Evolutionary conservation across 768 basidiomycete species (phyloP).

Genomic region (Grammothele lineata): DNA sequence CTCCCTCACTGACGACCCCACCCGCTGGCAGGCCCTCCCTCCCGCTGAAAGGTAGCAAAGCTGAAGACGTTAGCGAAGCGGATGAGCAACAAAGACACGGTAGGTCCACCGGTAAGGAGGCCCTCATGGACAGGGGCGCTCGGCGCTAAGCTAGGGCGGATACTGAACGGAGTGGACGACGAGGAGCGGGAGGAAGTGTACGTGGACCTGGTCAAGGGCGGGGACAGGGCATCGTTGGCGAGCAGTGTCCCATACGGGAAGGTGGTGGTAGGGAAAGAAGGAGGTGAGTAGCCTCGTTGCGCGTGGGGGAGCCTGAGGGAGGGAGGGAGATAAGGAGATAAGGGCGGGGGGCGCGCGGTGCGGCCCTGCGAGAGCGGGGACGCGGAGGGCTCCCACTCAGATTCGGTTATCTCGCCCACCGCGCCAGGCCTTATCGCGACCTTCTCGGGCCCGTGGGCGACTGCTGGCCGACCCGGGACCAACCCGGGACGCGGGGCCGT

Average conservation of each 20-base stretch:
- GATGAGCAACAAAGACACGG: constrained; percentile 8
- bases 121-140: constrained; percentile 13
- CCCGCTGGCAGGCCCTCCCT: neutral
- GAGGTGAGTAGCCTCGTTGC: constrained; percentile 14
- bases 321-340: constrained; percentile 16
- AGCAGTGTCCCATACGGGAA: too few relatives aligned
- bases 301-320: neutral
- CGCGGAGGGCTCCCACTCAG: too few relatives aligned
- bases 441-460: too few relatives aligned
- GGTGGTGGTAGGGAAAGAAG: constrained; percentile 10
- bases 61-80: too few relatives aligned
- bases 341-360: too few relatives aligned
- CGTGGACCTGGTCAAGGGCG: constrained; percentile 1
- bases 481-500: too few relatives aligned
- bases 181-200: constrained; percentile 2
- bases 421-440: too few relatives aligned
- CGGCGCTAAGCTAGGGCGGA: constrained; percentile 13
- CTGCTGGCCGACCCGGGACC: too few relatives aligned
- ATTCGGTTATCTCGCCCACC: too few relatives aligned
- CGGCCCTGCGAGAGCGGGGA: neutral
- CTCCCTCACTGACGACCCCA: neutral
- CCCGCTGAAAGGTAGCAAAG: neutral
- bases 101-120: constrained; percentile 8
- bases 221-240: constrained; percentile 3
- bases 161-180: constrained; percentile 4